Evolutionary conservation across 257 asterid genomes (phyloP).

Genomic region (Coffea eugenioides): DNA sequence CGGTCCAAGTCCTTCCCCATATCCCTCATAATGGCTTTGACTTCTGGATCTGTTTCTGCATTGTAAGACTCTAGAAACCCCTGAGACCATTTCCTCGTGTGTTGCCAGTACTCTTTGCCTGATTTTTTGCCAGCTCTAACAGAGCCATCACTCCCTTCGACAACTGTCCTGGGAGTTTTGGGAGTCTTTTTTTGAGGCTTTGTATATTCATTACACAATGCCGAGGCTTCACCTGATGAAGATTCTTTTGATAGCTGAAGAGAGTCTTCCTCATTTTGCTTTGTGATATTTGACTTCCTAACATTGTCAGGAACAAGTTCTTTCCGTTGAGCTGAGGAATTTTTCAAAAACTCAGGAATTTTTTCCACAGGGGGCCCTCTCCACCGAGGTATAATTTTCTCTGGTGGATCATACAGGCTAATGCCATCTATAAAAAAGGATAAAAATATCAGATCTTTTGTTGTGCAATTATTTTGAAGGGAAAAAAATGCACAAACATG

Average conservation of each 20-base stretch:
- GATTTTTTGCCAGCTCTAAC: constrained; percentile 66
- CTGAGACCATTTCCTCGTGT: constrained; percentile 93
- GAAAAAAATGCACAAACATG: not conserved
- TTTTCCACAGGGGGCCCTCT: constrained; percentile 72
- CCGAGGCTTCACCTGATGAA: constrained; percentile 34
- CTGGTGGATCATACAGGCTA: constrained; percentile 81
- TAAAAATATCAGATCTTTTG: not conserved
- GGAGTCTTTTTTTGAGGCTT: constrained; percentile 27
- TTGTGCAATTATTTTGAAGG: too few species aligned
- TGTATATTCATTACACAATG: constrained; percentile 21
- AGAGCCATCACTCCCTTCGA: constrained; percentile 93
- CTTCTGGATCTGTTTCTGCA: constrained; percentile 83
- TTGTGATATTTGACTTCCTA: constrained; percentile 33
- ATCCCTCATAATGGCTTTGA: constrained; percentile 71
- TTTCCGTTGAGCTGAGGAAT: constrained; percentile 44
- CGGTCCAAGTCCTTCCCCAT: constrained; percentile 91
- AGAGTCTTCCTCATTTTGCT: constrained; percentile 26
- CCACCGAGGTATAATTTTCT: constrained; percentile 92
- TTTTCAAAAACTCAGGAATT: constrained; percentile 60
- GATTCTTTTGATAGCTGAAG: constrained; percentile 39
- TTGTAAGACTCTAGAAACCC: constrained; percentile 77
- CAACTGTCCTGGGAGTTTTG: constrained; percentile 56
- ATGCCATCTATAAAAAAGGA: constrained; percentile 59
- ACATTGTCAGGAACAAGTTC: constrained; percentile 38
- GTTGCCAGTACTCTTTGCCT: constrained; percentile 91